These are phyloP conservation scores for Paraurostyla sp. DNA, from an alignment of 73 alveolate species.

Conservation along the genomic window DNA sequence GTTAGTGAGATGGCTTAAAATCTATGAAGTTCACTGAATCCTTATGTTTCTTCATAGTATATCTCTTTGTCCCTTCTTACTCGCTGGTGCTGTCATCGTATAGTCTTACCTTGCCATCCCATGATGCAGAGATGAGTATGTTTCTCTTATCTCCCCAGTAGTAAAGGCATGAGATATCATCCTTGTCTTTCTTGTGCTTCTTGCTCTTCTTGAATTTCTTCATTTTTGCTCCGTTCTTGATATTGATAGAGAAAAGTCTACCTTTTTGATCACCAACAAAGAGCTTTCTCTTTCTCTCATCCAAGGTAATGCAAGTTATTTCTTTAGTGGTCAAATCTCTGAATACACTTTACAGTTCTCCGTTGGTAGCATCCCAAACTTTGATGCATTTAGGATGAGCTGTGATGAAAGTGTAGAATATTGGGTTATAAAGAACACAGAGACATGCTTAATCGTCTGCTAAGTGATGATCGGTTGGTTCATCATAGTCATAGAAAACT, in stretches of 20 bases:
- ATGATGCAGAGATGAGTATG: conserved; percentile 84
- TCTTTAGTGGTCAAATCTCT: conserved; percentile 96
- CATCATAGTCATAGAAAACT: conserved; percentile 97
- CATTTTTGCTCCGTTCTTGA: conserved; percentile 98
- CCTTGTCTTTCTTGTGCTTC: conserved; percentile 75
- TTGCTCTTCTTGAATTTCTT: conserved; percentile 93
- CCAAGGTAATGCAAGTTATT: conserved; percentile 95
- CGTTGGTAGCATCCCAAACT: conserved; percentile 97
- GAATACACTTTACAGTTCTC: conserved; percentile 94
- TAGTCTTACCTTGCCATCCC: conserved; percentile 95
- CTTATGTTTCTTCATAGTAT: conserved; percentile 91
- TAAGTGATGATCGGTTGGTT: conserved; percentile 97
- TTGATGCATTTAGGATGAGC: conserved; percentile 98
- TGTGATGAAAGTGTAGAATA: conserved; percentile 94
- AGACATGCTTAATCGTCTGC: conserved; percentile 97
- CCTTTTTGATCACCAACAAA: conserved; percentile 98
- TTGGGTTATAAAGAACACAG: conserved; percentile 94
- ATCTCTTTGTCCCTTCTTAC: conserved; percentile 91
- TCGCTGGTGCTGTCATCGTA: conserved; percentile 97
- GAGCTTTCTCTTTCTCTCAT: conserved; percentile 94
- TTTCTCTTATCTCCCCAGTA: conserved; percentile 85
- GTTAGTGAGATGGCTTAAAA: conserved; percentile 81
- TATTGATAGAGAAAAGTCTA: conserved; percentile 93
- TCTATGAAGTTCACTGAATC: conserved; percentile 89
- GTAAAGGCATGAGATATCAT: conserved; percentile 70